A percentile compares a stretch with the other conserved stretches of the same genome.
phyloP scores from a whole-genome alignment of 228 moss, liverwort and hornwort species.

The Sphagnum magellanicum region DNA sequence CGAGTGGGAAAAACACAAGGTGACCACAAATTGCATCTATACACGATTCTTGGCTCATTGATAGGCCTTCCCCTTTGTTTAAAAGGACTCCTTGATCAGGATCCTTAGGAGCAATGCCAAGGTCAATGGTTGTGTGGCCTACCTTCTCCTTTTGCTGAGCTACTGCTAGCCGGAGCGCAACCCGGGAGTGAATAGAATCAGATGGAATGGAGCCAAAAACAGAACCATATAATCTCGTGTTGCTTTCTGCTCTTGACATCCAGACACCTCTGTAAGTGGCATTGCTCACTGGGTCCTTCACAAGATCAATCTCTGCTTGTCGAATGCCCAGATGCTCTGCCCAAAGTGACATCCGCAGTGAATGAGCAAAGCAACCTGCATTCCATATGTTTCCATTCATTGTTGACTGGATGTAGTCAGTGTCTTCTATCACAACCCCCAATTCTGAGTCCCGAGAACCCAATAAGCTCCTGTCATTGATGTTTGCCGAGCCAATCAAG shows the following conservation, averaged over 20 bases:
- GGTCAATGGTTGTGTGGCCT: slow-evolving; percentile 52
- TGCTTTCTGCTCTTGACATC: slow-evolving; percentile 37
- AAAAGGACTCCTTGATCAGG: slow-evolving; percentile 4
- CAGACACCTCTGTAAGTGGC: slow-evolving; percentile 49
- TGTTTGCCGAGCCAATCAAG: slow-evolving; percentile 56
- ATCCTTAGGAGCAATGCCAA: slow-evolving; percentile 41
- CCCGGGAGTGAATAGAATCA: slow-evolving; percentile 43
- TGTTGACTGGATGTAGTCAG: slow-evolving; percentile 37
- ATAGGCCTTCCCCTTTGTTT: slow-evolving; percentile 7
- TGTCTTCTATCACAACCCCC: slow-evolving; percentile 50
- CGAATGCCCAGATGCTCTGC: slow-evolving; percentile 51
- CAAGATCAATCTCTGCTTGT: slow-evolving; percentile 21
- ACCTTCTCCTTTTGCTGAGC: slow-evolving; percentile 38
- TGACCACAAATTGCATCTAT: slow-evolving; percentile 53
- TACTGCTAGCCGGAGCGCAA: slow-evolving; percentile 41
- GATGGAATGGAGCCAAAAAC: slow-evolving; percentile 50
- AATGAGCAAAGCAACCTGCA: slow-evolving; percentile 53
- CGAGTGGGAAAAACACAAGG: slow-evolving; percentile 42
- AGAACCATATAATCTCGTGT: slow-evolving; percentile 31
- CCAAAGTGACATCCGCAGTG: slow-evolving; percentile 49
- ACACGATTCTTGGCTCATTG: slow-evolving; percentile 23
- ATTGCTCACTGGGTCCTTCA: slow-evolving; percentile 48
- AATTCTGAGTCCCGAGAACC: slow-evolving; percentile 60
- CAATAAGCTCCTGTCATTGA: slow-evolving; percentile 50
- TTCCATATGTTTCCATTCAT: slow-evolving; percentile 68